Conservation (phyloP, 441 rosid species). For the Manihot esculenta region DNA sequence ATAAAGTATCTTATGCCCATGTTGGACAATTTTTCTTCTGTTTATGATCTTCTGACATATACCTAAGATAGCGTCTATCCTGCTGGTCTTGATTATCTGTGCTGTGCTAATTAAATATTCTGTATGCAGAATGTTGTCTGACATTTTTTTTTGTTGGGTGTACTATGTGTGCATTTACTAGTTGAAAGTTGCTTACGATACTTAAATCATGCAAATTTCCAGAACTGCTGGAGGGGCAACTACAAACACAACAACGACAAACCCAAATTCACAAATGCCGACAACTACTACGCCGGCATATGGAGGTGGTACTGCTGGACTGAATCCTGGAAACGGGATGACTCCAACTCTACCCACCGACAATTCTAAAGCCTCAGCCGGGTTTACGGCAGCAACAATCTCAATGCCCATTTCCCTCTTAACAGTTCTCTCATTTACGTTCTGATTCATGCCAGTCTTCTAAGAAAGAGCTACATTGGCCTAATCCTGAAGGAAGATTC, state of each 20-base stretch:
- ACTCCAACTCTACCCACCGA: slow-evolving; percentile 37
- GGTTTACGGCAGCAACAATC: slow-evolving; percentile 14
- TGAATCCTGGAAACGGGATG: slow-evolving; percentile 35
- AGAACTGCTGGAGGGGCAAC: slow-evolving; percentile 61
- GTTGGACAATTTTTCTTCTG: not conserved
- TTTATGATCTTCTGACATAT: not conserved
- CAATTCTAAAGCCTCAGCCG: slow-evolving; percentile 40
- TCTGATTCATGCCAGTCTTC: slow-evolving; percentile 14
- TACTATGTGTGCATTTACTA: no score
- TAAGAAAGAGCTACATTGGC: slow-evolving; percentile 13
- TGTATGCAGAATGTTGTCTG: not conserved
- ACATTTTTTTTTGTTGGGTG: not conserved
- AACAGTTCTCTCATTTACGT: slow-evolving; percentile 19
- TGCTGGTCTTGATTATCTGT: not conserved
- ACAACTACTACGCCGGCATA: slow-evolving; percentile 34
- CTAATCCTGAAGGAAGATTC: slow-evolving; percentile 15
- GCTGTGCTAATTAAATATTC: not conserved
- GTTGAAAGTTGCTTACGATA: not conserved
- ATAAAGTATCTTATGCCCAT: no score
- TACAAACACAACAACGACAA: slow-evolving; percentile 29
- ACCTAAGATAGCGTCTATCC: not conserved
- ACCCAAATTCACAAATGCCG: slow-evolving; percentile 37
- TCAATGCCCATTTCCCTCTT: slow-evolving; percentile 23
- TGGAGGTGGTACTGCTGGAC: slow-evolving; percentile 38
- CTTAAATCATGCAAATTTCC: slow-evolving; percentile 21